These are phyloP conservation scores for Salvia miltiorrhiza DNA, from an alignment of 257 asterid genomes.

Conservation along the genomic window DNA sequence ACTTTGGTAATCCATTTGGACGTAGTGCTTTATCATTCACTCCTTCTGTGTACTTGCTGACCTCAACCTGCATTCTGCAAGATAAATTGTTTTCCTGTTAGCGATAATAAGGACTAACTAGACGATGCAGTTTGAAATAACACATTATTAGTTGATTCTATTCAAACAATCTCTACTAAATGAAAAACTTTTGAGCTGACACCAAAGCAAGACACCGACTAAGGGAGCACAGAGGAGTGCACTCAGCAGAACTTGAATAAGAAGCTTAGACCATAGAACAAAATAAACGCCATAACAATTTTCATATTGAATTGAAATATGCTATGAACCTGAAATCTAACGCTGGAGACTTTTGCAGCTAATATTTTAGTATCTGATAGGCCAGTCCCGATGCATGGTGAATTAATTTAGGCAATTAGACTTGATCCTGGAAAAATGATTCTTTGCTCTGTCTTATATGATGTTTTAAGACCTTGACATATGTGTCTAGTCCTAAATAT, in stretches of 20 bases:
- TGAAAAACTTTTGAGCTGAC: neutral
- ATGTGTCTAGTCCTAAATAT: neutral
- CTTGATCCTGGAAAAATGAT: neutral
- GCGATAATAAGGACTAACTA: neutral
- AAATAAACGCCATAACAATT: neutral
- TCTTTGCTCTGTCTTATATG: neutral
- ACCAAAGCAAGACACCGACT: neutral
- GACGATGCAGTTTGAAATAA: neutral
- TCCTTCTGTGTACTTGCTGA: constrained; percentile 98
- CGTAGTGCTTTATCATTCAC: constrained; percentile 66
- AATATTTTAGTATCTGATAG: too few relatives aligned
- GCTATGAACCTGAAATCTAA: neutral
- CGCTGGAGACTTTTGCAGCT: too few relatives aligned
- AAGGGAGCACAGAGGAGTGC: neutral
- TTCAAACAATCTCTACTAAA: neutral
- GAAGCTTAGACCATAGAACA: neutral
- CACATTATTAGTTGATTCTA: neutral
- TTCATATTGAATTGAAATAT: neutral
- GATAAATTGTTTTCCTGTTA: neutral
- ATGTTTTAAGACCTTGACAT: neutral
- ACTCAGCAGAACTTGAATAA: neutral
- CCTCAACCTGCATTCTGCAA: constrained; percentile 99
- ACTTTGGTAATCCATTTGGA: constrained; percentile 93
- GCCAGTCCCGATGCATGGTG: neutral
- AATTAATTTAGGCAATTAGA: neutral